Base-by-base conservation (phyloP, 805 yeast genomes). In the Candida ortonii region DNA sequence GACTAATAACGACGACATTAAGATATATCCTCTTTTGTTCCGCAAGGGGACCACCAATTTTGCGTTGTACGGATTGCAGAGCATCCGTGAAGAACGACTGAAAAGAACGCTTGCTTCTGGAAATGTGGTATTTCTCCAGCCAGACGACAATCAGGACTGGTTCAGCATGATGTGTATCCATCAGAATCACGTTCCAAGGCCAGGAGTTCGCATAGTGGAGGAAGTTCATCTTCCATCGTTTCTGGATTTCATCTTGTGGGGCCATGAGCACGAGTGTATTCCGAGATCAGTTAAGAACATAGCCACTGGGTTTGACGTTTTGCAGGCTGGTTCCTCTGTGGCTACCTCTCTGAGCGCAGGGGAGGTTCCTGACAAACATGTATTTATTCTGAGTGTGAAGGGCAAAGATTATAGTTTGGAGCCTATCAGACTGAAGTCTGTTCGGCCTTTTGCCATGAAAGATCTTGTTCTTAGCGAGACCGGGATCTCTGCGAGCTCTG, bases 181-280 rank as follows among this genome's bases (percentile, higher is more conserved):
- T 59, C 98, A 93, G 60, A 93, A 93, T 59, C 96, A 85, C 53
- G 72, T 79, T 3, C 77, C 82, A 5, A 89, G 89, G 50, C 76
- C 94, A 1, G 77, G 78, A 27, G 84, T 94, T 0, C 79, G 86
- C 4, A 83, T 83, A 45, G 65, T 93, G 4, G 97, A 97, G 5
- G 97, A 89, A 44, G 71, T 69, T 34, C 83, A 84, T 47, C 62
- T 93, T 16, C 98, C 97, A 0, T 65, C 70, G 7, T 88, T 89
- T 53, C 51, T 93, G 29, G 88, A 93, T 53, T 66, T 90, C 37
- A 80, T 93, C 0, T 63, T 89, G 2, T 93, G 98, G 98, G 98
- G 98, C 12, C 98, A 93, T 59, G 98, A 93, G 56, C 98, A 93
- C 59, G 97, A 93, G 55, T 87, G 97, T 52, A 70, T 80, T 4